Evolutionary conservation across 768 basidiomycete species (phyloP).

Genomic region (Pleurotus tuoliensis): DNA sequence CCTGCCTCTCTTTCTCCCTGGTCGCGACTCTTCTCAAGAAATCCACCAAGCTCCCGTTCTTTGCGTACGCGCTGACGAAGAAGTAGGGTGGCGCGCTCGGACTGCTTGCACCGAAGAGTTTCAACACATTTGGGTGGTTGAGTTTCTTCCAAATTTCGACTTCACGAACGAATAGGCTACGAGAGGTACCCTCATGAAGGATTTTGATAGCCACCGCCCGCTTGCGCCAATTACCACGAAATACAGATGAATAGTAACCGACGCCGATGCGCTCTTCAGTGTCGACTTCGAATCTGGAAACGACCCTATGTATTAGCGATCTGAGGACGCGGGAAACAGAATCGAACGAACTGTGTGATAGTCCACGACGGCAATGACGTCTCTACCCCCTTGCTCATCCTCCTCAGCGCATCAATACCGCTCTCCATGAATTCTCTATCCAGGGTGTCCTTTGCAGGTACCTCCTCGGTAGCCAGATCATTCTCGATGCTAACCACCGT

Average conservation of each 20-base stretch:
- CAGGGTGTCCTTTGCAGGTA: slow-evolving; percentile 39
- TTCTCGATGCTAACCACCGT: slow-evolving; percentile 12
- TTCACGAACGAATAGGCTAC: slow-evolving; percentile 64
- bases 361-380: slow-evolving; percentile 66
- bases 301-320: neutral
- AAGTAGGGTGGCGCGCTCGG: slow-evolving; percentile 72
- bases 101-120: slow-evolving; percentile 76
- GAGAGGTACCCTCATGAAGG: slow-evolving; percentile 56
- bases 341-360: slow-evolving; percentile 51
- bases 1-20: slow-evolving; percentile 16
- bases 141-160: slow-evolving; percentile 70
- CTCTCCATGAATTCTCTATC: slow-evolving; percentile 70
- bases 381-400: slow-evolving; percentile 44
- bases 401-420: slow-evolving; percentile 65
- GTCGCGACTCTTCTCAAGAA: slow-evolving; percentile 44
- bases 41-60: slow-evolving; percentile 58
- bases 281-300: slow-evolving; percentile 65
- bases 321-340: neutral
- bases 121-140: slow-evolving; percentile 65
- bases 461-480: slow-evolving; percentile 5
- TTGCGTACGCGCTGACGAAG: slow-evolving; percentile 71
- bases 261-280: slow-evolving; percentile 64
- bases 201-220: slow-evolving; percentile 71
- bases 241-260: slow-evolving; percentile 78
- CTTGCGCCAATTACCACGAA: slow-evolving; percentile 69